Percentiles rank a stretch among this genome's conserved stretches.
These are phyloP conservation scores for Cryptosporidium muris DNA, from an alignment of 169 alveolate genomes.

Conservation along the genomic window DNA sequence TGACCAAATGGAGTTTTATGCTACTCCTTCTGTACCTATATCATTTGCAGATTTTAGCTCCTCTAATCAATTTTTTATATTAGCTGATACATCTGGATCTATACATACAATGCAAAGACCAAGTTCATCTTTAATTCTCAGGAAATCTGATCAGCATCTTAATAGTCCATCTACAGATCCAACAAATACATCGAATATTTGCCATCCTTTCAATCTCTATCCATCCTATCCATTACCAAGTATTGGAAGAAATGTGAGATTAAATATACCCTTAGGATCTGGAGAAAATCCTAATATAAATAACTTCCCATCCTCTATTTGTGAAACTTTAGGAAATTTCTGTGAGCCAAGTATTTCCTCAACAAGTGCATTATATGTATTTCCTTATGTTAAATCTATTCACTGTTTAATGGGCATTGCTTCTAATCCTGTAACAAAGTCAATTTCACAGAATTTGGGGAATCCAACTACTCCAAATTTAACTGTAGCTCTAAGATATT, in stretches of 20 bases:
- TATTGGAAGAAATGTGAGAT: not conserved
- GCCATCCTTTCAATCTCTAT: slow-evolving; percentile 39
- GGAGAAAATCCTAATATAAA: not conserved
- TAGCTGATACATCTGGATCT: slow-evolving; percentile 64
- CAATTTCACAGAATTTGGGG: slow-evolving; percentile 27
- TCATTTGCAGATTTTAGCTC: slow-evolving; percentile 43
- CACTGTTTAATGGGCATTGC: slow-evolving; percentile 61
- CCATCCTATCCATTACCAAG: slow-evolving; percentile 53
- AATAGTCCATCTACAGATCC: not conserved
- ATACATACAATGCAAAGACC: slow-evolving; percentile 68
- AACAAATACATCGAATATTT: not conserved
- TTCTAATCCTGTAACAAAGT: slow-evolving; percentile 65
- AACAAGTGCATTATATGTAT: slow-evolving; percentile 10
- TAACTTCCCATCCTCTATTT: too few species aligned
- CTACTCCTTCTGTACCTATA: slow-evolving; percentile 67
- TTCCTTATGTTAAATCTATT: slow-evolving; percentile 51
- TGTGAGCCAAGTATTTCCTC: not conserved
- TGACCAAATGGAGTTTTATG: slow-evolving; percentile 64
- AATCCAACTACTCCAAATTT: slow-evolving; percentile 38
- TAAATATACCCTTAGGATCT: not conserved
- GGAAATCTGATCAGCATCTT: not conserved
- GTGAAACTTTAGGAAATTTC: not conserved
- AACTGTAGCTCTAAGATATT: slow-evolving; percentile 65
- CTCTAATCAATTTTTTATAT: slow-evolving; percentile 22
- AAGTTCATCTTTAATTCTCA: not conserved